phyloP scores from a whole-genome alignment of 345 rosid species.

The Murraya paniculata region DNA sequence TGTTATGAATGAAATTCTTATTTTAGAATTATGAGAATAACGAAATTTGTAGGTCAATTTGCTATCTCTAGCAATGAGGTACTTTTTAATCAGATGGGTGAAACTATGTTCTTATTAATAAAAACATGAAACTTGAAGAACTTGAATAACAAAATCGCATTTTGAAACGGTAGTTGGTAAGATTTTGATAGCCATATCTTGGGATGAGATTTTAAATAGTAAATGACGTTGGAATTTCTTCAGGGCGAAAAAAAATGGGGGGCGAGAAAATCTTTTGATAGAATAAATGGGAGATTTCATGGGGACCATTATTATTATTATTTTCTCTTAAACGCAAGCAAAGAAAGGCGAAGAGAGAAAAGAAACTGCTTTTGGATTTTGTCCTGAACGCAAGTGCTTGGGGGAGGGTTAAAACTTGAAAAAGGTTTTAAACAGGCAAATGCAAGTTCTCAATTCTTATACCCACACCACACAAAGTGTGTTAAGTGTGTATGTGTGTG shows the following conservation, averaged over 20 bases:
- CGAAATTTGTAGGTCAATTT: no score
- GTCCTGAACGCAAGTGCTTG: no score
- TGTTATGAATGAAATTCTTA: no score
- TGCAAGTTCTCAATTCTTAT: no score
- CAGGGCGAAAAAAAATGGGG: neutral
- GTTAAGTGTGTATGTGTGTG: no score
- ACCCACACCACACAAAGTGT: no score
- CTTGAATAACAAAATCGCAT: neutral
- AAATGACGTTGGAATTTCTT: neutral
- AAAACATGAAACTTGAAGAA: neutral
- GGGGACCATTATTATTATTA: conserved; percentile 32
- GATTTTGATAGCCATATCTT: neutral
- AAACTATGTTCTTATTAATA: neutral
- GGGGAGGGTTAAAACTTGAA: no score
- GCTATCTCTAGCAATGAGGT: no score
- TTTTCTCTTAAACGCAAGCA: neutral
- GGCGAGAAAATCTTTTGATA: conserved; percentile 33
- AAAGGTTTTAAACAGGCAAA: no score
- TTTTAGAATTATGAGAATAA: no score
- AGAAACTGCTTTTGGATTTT: no score
- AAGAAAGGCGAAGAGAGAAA: neutral
- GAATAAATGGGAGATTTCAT: conserved; percentile 37
- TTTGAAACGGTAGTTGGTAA: neutral
- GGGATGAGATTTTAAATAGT: neutral
- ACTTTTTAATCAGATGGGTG: neutral